A percentile compares a stretch with the other conserved stretches of the same genome.
phyloP scores from a whole-genome alignment of 208 protist species.

The Acanthamoeba healyi region DNA sequence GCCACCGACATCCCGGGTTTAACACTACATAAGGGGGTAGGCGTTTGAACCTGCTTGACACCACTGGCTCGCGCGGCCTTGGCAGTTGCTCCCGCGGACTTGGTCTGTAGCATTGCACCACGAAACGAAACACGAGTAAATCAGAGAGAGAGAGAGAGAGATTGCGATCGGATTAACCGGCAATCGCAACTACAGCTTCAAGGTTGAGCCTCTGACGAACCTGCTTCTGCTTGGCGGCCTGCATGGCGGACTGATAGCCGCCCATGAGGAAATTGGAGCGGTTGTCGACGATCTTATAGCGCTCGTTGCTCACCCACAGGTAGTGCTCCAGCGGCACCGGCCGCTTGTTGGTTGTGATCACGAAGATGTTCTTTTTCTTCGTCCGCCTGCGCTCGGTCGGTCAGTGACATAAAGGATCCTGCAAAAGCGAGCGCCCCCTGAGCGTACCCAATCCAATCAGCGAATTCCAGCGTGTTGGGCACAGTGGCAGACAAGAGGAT shows the following conservation, averaged over 20 bases:
- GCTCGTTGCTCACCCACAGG: constrained; percentile 86
- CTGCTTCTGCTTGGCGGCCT: constrained; percentile 60
- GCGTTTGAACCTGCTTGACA: constrained; percentile 17
- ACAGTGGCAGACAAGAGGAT: constrained; percentile 95
- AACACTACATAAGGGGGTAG: too few relatives aligned
- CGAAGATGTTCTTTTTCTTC: constrained; percentile 90
- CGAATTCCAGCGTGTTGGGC: constrained; percentile 93
- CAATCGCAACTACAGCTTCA: too few relatives aligned
- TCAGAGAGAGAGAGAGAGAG: too few relatives aligned
- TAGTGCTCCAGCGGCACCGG: constrained; percentile 94
- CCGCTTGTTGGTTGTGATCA: constrained; percentile 92
- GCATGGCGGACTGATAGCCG: constrained; percentile 74
- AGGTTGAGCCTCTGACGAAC: not conserved
- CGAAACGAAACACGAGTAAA: not conserved
- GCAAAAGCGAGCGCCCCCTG: too few relatives aligned
- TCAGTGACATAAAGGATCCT: too few relatives aligned
- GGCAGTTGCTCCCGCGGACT: not conserved
- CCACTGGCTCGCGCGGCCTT: constrained; percentile 5
- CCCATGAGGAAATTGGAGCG: constrained; percentile 44
- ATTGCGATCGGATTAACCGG: too few relatives aligned
- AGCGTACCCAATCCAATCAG: constrained; percentile 93
- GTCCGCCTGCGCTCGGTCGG: constrained; percentile 84
- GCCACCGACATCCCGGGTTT: too few relatives aligned
- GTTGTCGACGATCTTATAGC: constrained; percentile 84
- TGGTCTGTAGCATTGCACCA: not conserved